phyloP scores from a whole-genome alignment of 2,329 filamentous ascomycete genomes.

The Aspergillus sp. region DNA sequence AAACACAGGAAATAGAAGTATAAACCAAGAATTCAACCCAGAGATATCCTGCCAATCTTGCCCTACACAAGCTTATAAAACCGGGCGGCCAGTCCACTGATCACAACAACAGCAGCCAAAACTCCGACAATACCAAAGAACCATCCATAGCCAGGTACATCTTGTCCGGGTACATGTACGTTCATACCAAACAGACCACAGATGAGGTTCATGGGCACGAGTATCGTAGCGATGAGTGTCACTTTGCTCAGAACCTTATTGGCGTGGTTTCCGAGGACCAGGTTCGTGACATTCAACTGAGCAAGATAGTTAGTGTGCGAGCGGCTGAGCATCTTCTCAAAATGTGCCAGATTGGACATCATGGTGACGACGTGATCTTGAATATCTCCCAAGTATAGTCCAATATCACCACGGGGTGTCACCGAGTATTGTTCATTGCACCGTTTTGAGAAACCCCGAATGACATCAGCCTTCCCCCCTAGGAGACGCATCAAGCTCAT shows the following conservation, averaged over 20 bases:
- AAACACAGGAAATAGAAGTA: slow-evolving; percentile 1
- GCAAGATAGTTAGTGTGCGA: slow-evolving; percentile 96
- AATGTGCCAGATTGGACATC: slow-evolving; percentile 94
- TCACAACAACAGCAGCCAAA: slow-evolving; percentile 47
- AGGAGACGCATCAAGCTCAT: slow-evolving; percentile 91
- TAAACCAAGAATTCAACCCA: neutral
- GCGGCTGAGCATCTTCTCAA: slow-evolving; percentile 95
- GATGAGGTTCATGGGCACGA: slow-evolving; percentile 94
- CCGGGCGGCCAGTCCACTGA: slow-evolving; percentile 45
- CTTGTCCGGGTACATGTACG: slow-evolving; percentile 50
- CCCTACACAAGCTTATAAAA: slow-evolving; percentile 47
- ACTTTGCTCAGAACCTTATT: slow-evolving; percentile 94
- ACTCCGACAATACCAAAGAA: slow-evolving; percentile 56
- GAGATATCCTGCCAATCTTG: neutral
- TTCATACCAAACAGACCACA: slow-evolving; percentile 65
- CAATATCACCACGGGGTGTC: slow-evolving; percentile 94
- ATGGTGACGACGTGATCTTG: slow-evolving; percentile 99
- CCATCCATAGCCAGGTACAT: slow-evolving; percentile 44
- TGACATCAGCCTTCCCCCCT: slow-evolving; percentile 97
- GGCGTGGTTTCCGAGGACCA: slow-evolving; percentile 82
- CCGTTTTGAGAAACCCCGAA: slow-evolving; percentile 95
- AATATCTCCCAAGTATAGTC: slow-evolving; percentile 94
- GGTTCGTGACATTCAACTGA: slow-evolving; percentile 89
- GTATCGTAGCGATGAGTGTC: slow-evolving; percentile 87
- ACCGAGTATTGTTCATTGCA: slow-evolving; percentile 98